A percentile compares a stretch with the other conserved stretches of the same genome.
phyloP scores from a whole-genome alignment of 2,329 filamentous ascomycete genomes.

The Monascus ruber region DNA sequence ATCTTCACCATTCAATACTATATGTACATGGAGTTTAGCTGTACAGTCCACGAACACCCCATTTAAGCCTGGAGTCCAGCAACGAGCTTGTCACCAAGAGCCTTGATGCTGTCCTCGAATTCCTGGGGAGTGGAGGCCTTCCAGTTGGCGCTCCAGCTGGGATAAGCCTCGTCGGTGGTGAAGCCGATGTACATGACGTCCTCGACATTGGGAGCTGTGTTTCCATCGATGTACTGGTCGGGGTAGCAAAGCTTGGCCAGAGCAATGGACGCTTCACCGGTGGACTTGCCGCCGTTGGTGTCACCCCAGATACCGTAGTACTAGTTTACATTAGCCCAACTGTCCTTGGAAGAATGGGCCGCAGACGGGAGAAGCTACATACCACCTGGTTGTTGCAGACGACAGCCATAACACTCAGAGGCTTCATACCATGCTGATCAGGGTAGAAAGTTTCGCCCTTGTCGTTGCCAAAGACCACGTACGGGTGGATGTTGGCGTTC shows the following conservation, averaged over 20 bases:
- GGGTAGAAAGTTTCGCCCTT: not conserved
- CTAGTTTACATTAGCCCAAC: constrained; percentile 12
- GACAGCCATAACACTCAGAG: not conserved
- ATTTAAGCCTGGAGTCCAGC: not conserved
- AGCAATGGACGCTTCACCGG: constrained; percentile 48
- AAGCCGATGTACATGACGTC: constrained; percentile 56
- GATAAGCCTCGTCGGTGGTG: constrained; percentile 44
- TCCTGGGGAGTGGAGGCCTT: constrained; percentile 23
- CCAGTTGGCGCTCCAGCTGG: constrained; percentile 47
- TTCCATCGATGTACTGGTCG: constrained; percentile 39
- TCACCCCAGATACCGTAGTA: constrained; percentile 53
- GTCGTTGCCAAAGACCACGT: not conserved
- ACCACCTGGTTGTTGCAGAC: not conserved
- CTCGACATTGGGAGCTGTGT: constrained; percentile 44
- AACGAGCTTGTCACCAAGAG: constrained; percentile 44
- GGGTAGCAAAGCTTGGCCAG: constrained; percentile 50
- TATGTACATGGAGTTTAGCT: too few relatives aligned
- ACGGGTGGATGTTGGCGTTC: not conserved
- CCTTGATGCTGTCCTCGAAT: constrained; percentile 38
- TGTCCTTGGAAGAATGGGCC: too few relatives aligned
- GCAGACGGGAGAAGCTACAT: too few relatives aligned
- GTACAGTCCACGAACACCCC: too few relatives aligned
- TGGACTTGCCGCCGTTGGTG: constrained; percentile 45
- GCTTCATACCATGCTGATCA: not conserved
- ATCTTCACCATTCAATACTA: too few relatives aligned